Evolutionary conservation across 2,329 filamentous ascomycete species (phyloP), one percentile per base, ranked within the genome.

Genomic region (Arthrinium puccinioides): DNA sequence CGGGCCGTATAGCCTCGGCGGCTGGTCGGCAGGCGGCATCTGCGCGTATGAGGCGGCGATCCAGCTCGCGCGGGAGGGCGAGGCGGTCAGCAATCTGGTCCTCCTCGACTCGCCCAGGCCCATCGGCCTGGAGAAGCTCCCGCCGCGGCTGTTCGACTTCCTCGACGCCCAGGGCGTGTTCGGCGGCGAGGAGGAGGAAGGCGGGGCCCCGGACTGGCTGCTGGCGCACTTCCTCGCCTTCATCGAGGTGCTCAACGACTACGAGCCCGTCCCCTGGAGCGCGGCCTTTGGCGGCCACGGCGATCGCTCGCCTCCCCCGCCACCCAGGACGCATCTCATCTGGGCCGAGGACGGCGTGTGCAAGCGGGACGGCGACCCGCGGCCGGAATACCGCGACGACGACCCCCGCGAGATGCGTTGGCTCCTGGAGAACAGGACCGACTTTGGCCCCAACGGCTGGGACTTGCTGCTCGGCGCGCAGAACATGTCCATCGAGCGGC

Each of bases 1-100:
- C 11, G 64, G 66, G 0, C 64, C 67, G 4, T 72, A 72, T 47
- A 58, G 64, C 40, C 55, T 74, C 1, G 68, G 66, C 31, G 72
- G 72, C 25, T 74, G 70, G 70, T 74, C 67, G 8, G 69, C 67
- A 9, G 72, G 71, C 30, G 70, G 70, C 7, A 66, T 70, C 37
- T 63, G 64, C 40, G 68, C 70, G 15, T 73, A 62, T 42, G 60
- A 65, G 35, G 61, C 61, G 5, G 61, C 63, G 1, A 54, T 58
- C 14, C 54, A 60, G 15, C 49, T 69, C 6, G 54, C 61, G 18
- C 47, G 54, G 18, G 48, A 56, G 19, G 61, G 60, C 9, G 60
- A 66, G 36, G 46, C 44, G 21, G 60, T 65, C 19, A 51, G 55
- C 9, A 53, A 54, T 8, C 48, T 69, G 4, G 49, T 69, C 9